A percentile compares a stretch with the other conserved stretches of the same genome.
Evolutionary conservation across 108 stramenopile species (phyloP).

Genomic region (Cyclotella atomus): DNA sequence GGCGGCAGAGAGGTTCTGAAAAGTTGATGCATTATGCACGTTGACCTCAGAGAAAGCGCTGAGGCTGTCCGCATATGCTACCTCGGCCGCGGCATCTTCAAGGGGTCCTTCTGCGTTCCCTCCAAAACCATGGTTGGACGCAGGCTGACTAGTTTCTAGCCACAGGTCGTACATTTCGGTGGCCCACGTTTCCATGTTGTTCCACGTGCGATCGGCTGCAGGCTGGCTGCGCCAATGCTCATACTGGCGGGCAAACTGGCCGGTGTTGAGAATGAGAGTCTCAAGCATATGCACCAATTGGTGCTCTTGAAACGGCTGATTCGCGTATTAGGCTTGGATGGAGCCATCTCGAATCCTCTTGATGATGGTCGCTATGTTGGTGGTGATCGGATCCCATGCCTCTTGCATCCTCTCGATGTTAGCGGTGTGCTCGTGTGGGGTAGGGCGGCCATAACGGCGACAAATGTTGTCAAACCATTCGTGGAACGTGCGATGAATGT

Average conservation of each 20-base stretch:
- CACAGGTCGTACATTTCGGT: not conserved
- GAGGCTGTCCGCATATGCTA: not conserved
- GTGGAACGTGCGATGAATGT: not conserved
- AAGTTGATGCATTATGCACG: not conserved
- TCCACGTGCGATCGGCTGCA: not conserved
- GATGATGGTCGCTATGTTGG: not conserved
- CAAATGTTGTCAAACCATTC: not conserved
- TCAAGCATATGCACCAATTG: not conserved
- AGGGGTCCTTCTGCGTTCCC: not conserved
- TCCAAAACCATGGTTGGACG: not conserved
- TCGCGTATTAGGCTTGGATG: not conserved
- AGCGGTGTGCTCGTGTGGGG: not conserved
- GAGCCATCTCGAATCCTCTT: not conserved
- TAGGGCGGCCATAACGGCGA: not conserved
- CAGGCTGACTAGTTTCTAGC: not conserved
- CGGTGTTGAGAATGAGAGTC: not conserved
- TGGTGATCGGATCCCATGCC: not conserved
- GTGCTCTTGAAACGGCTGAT: not conserved
- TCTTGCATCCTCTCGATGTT: not conserved
- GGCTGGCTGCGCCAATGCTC: not conserved
- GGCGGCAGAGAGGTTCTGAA: not conserved
- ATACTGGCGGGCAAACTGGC: not conserved
- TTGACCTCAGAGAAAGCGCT: not conserved
- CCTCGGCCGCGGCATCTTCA: not conserved
- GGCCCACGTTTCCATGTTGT: not conserved